phyloP scores from a whole-genome alignment of 257 asterid genomes.

The Fraxinus anomala region DNA sequence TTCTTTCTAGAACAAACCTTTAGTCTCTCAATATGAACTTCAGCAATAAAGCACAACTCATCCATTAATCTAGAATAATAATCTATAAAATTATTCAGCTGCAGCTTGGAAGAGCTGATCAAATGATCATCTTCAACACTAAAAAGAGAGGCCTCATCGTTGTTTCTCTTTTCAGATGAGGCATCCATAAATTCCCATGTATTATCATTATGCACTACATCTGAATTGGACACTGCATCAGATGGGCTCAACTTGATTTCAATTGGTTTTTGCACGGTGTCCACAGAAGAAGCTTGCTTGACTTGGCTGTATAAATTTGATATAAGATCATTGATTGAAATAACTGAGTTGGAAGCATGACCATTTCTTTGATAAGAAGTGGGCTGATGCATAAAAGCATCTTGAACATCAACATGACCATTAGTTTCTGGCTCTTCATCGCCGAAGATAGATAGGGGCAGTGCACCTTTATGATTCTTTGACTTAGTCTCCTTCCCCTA shows the following conservation, averaged over 20 bases:
- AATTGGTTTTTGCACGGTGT: conserved; percentile 32
- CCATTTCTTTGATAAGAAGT: conserved; percentile 40
- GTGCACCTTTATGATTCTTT: conserved; percentile 45
- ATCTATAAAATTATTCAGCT: conserved; percentile 51
- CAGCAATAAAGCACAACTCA: conserved; percentile 44
- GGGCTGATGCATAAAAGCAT: conserved; percentile 42
- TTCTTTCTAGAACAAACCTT: conserved; percentile 45
- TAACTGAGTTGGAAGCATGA: conserved; percentile 35
- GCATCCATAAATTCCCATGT: conserved; percentile 69
- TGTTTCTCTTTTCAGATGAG: conserved; percentile 32
- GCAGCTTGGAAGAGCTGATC: conserved; percentile 44
- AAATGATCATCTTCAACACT: conserved; percentile 34
- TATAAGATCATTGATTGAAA: conserved; percentile 59
- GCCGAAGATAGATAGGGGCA: conserved; percentile 71
- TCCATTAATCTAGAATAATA: conserved; percentile 60
- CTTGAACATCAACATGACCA: conserved; percentile 45
- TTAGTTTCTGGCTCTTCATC: conserved; percentile 56
- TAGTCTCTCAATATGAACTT: conserved; percentile 45
- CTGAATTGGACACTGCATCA: conserved; percentile 34
- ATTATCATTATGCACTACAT: conserved; percentile 29
- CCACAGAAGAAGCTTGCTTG: conserved; percentile 42
- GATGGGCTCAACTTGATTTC: conserved; percentile 36
- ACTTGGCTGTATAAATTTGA: conserved; percentile 66
- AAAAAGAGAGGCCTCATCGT: conserved; percentile 32
- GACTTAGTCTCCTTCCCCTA: conserved; percentile 47